Percentiles rank a stretch among this genome's conserved stretches.
phyloP scores from a whole-genome alignment of 202 grass and related monocot genomes.

The Eragrostis tef region DNA sequence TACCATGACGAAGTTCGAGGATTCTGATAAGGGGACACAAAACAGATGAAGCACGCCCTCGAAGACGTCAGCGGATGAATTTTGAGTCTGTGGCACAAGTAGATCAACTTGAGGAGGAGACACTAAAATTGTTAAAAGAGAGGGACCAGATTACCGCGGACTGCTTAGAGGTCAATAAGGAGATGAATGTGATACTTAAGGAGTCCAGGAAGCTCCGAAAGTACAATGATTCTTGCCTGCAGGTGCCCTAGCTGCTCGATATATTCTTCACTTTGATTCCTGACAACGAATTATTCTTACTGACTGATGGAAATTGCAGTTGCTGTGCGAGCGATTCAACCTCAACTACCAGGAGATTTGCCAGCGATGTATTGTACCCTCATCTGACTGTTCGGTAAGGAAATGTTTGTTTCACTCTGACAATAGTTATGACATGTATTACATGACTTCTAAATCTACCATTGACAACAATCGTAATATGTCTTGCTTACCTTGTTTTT shows the following conservation, averaged over 20 bases:
- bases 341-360: not conserved
- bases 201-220: not conserved
- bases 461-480: too few relatives aligned
- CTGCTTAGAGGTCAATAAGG: too few relatives aligned
- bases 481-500: too few relatives aligned
- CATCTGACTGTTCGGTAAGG: not conserved
- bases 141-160: not conserved
- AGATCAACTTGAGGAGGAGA: not conserved
- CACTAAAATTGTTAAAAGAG: not conserved
- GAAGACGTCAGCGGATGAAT: not conserved
- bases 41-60: not conserved
- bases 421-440: too few relatives aligned
- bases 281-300: conserved; percentile 4
- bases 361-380: too few relatives aligned
- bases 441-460: too few relatives aligned
- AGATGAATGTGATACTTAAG: not conserved
- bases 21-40: not conserved
- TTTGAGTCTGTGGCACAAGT: conserved; percentile 19
- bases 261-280: too few relatives aligned
- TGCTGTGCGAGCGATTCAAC: not conserved
- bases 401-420: not conserved
- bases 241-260: not conserved
- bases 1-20: too few relatives aligned
- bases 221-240: not conserved
- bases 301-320: not conserved